Evolutionary conservation across 768 basidiomycete genomes (phyloP), one percentile per base, ranked within the genome.

Genomic region (Boletellus sp.): DNA sequence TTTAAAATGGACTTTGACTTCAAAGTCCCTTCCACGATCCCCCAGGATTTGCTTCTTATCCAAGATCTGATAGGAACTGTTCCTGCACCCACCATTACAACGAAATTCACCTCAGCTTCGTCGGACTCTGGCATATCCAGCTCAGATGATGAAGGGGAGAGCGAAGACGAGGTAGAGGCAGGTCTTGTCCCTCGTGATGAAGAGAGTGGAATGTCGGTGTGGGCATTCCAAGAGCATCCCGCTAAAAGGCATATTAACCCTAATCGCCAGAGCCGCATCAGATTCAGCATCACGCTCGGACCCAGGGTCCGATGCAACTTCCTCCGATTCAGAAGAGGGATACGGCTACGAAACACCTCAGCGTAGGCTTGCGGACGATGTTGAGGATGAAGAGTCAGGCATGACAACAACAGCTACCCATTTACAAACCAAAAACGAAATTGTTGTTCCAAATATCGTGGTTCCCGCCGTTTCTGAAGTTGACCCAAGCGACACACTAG

Each of bases 31-130:
- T 72, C 74, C n/a, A 60, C 57, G 17, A 68, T 88, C 17, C 78
- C 89, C 10, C 89, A 89, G 60, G 88, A 91, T 61, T 69, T 91
- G 19, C 73, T 87, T 34, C 74, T 90, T 36, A 90, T 90, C 34
- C 82, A 80, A 42, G 82, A 83, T 49, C 56, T 88, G 24, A 68
- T 90, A 50, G 83, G 80, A 16, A 61, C 61, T 6, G 48, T 62
- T 33, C 51, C 54, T 16, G 31, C 48, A 0, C 22, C 17, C 10
- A 11, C 40, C 2, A n/a, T 51, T 12, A 35, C 39, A n/a, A 19
- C 41, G 11, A 45, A 50, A 12, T 12, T 17, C 42, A 15, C 31
- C 33, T 22, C 37, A 13, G 57, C 48, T 32, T 44, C 31, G 24
- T 37, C 16, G 44, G 49, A 58, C 35, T 53, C 61, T 15, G 65